Evolutionary conservation across 495 filamentous ascomycete species (phyloP).

Genomic region (Trichocladium uniseriatum): DNA sequence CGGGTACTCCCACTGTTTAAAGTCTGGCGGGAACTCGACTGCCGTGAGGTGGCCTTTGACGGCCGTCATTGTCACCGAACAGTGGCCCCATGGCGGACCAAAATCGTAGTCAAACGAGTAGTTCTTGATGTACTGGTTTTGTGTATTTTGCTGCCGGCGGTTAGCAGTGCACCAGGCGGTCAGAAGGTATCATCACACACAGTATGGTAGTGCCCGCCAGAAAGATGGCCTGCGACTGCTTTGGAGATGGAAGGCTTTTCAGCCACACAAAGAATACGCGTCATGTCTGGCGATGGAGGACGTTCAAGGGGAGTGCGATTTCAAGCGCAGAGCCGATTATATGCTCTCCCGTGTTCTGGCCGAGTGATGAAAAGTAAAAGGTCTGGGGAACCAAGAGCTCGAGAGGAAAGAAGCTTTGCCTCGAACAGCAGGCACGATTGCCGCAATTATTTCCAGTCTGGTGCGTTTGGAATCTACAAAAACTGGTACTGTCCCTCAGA

Average conservation of each 20-base stretch:
- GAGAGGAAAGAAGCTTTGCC: too few relatives aligned
- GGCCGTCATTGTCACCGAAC: slow-evolving; percentile 81
- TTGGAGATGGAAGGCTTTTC: slow-evolving; percentile 96
- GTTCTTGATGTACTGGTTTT: slow-evolving; percentile 80
- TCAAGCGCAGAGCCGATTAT: not conserved
- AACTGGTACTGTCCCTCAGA: too few relatives aligned
- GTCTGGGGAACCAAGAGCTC: too few relatives aligned
- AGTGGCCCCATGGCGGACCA: slow-evolving; percentile 67
- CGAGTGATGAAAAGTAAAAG: too few relatives aligned
- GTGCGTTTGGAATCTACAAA: too few relatives aligned
- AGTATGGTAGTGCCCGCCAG: slow-evolving; percentile 58
- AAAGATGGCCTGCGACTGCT: slow-evolving; percentile 81
- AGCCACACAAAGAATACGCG: slow-evolving; percentile 77
- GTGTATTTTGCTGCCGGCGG: slow-evolving; percentile 36
- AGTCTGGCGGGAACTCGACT: slow-evolving; percentile 59
- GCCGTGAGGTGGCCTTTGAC: slow-evolving; percentile 78
- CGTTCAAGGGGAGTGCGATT: not conserved
- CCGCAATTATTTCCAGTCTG: too few relatives aligned
- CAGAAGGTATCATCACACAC: slow-evolving; percentile 48
- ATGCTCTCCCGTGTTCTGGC: too few relatives aligned
- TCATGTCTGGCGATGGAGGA: slow-evolving; percentile 21
- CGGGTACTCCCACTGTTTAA: slow-evolving; percentile 70
- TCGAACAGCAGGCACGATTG: too few relatives aligned
- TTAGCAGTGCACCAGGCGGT: not conserved
- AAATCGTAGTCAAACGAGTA: slow-evolving; percentile 89